A percentile compares a stretch with the other conserved stretches of the same genome.
Conservation (phyloP, 202 grass and related monocot genomes). For the Cymbopogon flexuosus region DNA sequence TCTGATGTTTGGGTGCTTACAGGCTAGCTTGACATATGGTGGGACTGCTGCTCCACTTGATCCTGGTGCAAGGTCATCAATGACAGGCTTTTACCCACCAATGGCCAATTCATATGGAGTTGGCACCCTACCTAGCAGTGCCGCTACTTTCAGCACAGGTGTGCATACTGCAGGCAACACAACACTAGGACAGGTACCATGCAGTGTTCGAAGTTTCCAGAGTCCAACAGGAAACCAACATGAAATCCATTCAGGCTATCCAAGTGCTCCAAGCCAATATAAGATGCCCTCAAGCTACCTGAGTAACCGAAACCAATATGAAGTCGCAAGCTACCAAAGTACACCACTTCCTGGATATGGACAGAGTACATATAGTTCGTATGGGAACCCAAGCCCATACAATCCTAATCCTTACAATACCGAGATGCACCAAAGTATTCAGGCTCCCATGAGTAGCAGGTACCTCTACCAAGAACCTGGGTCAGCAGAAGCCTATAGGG, state of each 20-base stretch:
- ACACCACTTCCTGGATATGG: constrained; percentile 24
- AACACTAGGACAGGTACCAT: background rate
- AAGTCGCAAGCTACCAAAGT: constrained; percentile 26
- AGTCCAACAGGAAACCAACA: constrained; percentile 10
- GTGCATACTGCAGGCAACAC: background rate
- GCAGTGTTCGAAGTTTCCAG: constrained; percentile 18
- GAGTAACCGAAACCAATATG: constrained; percentile 17
- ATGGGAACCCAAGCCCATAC: constrained; percentile 10
- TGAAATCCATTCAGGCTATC: constrained; percentile 17
- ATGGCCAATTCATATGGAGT: constrained; percentile 3
- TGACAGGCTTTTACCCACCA: constrained; percentile 7
- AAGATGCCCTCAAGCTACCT: constrained; percentile 13
- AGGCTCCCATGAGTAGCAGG: constrained; percentile 1
- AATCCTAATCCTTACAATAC: constrained; percentile 16
- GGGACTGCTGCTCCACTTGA: constrained; percentile 17
- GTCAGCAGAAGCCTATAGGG: constrained; percentile 21
- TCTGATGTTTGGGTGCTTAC: constrained; percentile 25
- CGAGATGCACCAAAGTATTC: constrained; percentile 19
- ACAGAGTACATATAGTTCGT: constrained; percentile 10
- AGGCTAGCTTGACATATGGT: constrained; percentile 29
- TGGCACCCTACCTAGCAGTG: background rate
- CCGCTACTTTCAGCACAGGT: constrained; percentile 10
- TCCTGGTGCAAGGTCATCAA: constrained; percentile 1
- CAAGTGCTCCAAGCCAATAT: constrained; percentile 17
- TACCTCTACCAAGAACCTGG: constrained; percentile 15